phyloP scores from a whole-genome alignment of 495 filamentous ascomycete genomes.

The Xylaria acuta region DNA sequence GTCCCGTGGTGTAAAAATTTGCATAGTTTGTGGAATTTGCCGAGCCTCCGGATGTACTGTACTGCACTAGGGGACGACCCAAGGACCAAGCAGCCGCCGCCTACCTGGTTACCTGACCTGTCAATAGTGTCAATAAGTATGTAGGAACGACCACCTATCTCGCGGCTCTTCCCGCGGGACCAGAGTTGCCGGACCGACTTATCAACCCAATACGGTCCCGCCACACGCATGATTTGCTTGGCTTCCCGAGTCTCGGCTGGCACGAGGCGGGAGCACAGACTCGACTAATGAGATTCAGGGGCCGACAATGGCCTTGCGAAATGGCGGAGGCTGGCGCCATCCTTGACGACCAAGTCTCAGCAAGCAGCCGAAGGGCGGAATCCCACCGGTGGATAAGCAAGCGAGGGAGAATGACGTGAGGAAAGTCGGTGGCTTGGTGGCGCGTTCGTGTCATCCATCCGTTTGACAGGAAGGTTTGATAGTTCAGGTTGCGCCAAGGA shows the following conservation, averaged over 20 bases:
- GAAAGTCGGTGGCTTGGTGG: neutral
- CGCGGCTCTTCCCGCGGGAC: neutral
- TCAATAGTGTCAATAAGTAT: neutral
- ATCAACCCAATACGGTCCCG: neutral
- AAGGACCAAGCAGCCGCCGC: neutral
- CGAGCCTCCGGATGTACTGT: neutral
- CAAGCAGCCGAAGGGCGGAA: too few relatives aligned
- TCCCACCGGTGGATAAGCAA: too few relatives aligned
- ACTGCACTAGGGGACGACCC: too few relatives aligned
- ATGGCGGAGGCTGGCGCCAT: neutral
- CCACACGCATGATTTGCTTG: neutral
- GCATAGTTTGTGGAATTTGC: neutral
- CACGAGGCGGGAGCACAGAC: neutral
- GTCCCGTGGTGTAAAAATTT: neutral
- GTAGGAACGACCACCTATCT: neutral
- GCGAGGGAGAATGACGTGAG: neutral
- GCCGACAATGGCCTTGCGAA: neutral
- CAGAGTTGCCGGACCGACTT: neutral
- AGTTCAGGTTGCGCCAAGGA: constrained; percentile 7
- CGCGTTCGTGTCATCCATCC: neutral
- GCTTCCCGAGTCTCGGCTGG: neutral
- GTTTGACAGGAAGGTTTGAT: neutral
- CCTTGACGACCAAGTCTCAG: constrained; percentile 2
- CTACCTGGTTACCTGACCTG: neutral
- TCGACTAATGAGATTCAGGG: neutral